phyloP scores from a whole-genome alignment of 225 moss, liverwort and hornwort genomes.

The Marchantia paleacea region DNA sequence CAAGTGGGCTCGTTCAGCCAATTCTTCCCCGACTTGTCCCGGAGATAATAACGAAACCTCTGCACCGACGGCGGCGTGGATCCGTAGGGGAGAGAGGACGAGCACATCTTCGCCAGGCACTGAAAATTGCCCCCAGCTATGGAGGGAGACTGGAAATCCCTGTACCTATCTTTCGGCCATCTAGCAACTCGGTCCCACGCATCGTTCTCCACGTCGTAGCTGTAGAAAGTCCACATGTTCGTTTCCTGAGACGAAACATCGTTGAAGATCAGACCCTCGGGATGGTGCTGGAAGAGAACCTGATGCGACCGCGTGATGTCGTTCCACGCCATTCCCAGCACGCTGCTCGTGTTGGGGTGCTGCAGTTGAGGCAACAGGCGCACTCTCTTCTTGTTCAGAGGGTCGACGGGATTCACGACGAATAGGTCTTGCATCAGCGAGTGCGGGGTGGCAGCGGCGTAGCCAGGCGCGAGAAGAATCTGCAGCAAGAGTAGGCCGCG shows the following conservation, averaged over 20 bases:
- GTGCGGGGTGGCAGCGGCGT: neutral
- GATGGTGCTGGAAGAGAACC: constrained; percentile 1
- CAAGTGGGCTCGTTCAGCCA: neutral
- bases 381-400: neutral
- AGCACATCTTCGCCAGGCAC: neutral
- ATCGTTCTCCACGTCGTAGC: neutral
- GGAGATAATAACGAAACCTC: neutral
- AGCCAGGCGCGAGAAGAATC: neutral
- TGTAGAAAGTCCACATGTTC: neutral
- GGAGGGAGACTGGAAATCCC: neutral
- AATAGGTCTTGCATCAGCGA: neutral
- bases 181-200: neutral
- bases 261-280: neutral
- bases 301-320: neutral
- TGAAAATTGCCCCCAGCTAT: neutral
- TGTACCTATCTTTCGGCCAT: neutral
- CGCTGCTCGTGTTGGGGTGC: neutral
- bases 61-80: neutral
- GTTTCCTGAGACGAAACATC: neutral
- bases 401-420: neutral
- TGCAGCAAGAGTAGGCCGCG: neutral
- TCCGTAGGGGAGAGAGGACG: neutral
- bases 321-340: neutral
- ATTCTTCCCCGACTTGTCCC: too few relatives aligned
- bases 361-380: neutral